Evolutionary conservation across 2,329 filamentous ascomycete species (phyloP).

Genomic region (Pseudocercospora vitis): DNA sequence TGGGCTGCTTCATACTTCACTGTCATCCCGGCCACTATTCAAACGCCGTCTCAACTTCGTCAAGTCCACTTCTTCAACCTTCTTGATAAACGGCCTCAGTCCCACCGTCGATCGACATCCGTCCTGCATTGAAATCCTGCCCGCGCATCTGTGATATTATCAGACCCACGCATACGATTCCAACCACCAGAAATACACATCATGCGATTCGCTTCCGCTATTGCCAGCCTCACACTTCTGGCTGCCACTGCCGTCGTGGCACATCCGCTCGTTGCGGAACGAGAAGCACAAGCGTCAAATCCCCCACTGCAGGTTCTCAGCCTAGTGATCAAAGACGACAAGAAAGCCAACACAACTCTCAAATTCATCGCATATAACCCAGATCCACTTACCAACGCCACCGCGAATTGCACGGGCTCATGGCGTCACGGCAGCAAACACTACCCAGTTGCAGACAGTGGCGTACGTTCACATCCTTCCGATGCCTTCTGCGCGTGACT

Average conservation of each 20-base stretch:
- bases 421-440: conserved; percentile 27
- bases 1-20: conserved; percentile 3
- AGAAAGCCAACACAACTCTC: conserved; percentile 28
- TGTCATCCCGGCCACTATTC: neutral
- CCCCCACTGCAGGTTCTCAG: conserved; percentile 26
- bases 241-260: conserved; percentile 7
- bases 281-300: conserved; percentile 17
- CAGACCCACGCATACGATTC: neutral
- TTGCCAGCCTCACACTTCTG: conserved; percentile 9
- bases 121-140: conserved; percentile 1
- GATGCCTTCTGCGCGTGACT: neutral
- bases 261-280: neutral
- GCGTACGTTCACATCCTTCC: neutral
- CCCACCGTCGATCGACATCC: neutral
- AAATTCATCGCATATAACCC: conserved; percentile 34
- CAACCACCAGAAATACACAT: neutral
- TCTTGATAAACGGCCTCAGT: neutral
- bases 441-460: conserved; percentile 24
- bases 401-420: conserved; percentile 26
- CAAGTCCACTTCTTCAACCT: neutral
- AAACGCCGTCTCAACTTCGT: conserved; percentile 3
- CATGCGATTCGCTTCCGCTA: conserved; percentile 11
- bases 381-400: conserved; percentile 31
- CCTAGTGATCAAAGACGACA: conserved; percentile 21
- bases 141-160: neutral